Percentiles rank a stretch among this genome's conserved stretches.
Conservation (phyloP, 2,329 filamentous ascomycete genomes). For the Aureobasidium namibiae region DNA sequence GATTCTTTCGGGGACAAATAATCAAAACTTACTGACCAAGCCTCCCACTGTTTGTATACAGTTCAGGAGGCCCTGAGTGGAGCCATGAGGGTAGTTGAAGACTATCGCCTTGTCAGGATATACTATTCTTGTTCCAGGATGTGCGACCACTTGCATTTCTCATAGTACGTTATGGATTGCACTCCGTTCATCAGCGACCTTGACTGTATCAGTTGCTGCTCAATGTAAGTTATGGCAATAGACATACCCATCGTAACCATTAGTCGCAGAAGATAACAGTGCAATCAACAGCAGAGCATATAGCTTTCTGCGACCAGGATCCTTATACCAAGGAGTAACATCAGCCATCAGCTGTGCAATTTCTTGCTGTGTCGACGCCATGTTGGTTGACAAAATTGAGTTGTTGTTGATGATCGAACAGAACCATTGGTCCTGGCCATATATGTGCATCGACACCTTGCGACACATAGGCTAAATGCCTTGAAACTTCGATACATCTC, state of each 20-base stretch:
- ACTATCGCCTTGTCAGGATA: not conserved
- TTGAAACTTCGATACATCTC: no score
- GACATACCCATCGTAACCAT: not conserved
- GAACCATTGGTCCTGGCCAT: no score
- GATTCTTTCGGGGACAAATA: no score
- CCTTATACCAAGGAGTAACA: not conserved
- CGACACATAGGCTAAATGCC: no score
- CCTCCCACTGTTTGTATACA: slow-evolving; percentile 4
- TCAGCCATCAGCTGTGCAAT: not conserved
- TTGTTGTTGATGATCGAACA: no score
- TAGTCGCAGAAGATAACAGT: not conserved
- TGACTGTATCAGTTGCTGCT: no score
- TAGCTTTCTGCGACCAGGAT: not conserved
- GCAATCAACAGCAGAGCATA: slow-evolving; percentile 5
- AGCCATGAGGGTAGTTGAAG: slow-evolving; percentile 4
- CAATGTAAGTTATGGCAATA: no score
- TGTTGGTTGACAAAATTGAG: not conserved
- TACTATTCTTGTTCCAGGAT: not conserved
- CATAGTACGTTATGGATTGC: not conserved
- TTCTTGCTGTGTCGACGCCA: not conserved
- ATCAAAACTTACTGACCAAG: not conserved
- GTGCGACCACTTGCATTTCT: not conserved
- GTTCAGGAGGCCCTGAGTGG: slow-evolving; percentile 5
- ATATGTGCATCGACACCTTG: no score
- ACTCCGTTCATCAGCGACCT: not conserved